Evolutionary conservation across 768 basidiomycete species (phyloP).

Genomic region (Trametes sanguinea): DNA sequence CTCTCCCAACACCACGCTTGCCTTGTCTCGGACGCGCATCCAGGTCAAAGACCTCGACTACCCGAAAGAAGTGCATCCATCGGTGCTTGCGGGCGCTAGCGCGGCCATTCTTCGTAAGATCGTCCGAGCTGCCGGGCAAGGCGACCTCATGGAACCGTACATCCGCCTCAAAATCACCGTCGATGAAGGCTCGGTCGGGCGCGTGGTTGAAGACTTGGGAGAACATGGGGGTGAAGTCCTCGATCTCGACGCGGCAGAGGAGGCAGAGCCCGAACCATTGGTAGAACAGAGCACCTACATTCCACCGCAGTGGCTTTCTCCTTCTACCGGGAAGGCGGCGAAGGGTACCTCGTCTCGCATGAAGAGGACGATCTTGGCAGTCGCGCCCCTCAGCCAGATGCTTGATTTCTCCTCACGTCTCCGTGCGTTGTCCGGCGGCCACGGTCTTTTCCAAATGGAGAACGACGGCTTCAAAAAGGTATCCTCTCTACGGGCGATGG

Average conservation of each 20-base stretch:
- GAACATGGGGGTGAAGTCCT: constrained; percentile 80
- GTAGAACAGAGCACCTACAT: constrained; percentile 69
- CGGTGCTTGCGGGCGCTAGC: constrained; percentile 45
- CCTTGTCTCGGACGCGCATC: constrained; percentile 64
- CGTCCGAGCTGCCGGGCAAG: constrained; percentile 63
- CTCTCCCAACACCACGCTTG: constrained; percentile 76
- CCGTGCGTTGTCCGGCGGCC: constrained; percentile 79
- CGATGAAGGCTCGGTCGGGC: constrained; percentile 67
- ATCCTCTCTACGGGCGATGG: constrained; percentile 56
- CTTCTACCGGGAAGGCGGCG: constrained; percentile 49
- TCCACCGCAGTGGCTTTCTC: constrained; percentile 76
- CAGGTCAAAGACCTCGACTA: constrained; percentile 49
- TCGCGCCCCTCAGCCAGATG: constrained; percentile 80
- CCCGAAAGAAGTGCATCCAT: constrained; percentile 34
- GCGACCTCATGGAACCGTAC: constrained; percentile 80
- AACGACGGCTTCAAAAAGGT: constrained; percentile 78
- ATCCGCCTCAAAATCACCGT: constrained; percentile 69
- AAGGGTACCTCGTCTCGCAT: constrained; percentile 37
- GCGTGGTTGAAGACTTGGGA: constrained; percentile 80
- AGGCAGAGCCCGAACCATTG: constrained; percentile 46
- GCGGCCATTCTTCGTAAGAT: constrained; percentile 64
- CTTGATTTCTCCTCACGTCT: constrained; percentile 78
- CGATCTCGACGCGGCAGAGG: constrained; percentile 52
- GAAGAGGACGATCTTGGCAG: constrained; percentile 68
- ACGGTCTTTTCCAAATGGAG: constrained; percentile 78